phyloP scores from a whole-genome alignment of 1,139 yeast species.

The Taiozyma onychis region DNA sequence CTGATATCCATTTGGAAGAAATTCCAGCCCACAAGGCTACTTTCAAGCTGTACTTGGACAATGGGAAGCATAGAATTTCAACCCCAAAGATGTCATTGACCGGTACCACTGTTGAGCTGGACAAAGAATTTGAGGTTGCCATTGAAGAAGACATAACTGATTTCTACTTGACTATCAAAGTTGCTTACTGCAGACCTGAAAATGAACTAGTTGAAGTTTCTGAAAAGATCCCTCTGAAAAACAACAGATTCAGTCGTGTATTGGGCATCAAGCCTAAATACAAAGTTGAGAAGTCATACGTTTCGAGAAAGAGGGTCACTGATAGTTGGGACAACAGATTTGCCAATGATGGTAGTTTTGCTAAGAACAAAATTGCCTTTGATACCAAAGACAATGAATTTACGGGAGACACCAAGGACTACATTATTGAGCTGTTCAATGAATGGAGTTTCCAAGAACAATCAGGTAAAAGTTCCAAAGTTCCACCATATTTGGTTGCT shows the following conservation, averaged over 20 bases:
- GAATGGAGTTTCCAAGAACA: conserved; percentile 63
- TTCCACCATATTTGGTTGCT: conserved; percentile 60
- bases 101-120: conserved; percentile 40
- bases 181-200: conserved; percentile 49
- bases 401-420: conserved; percentile 46
- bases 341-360: conserved; percentile 88
- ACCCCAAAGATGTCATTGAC: conserved; percentile 56
- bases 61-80: conserved; percentile 81
- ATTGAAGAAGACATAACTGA: conserved; percentile 26
- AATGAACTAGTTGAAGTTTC: conserved; percentile 52
- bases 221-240: conserved; percentile 41
- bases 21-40: conserved; percentile 50
- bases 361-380: conserved; percentile 63
- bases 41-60: conserved; percentile 72
- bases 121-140: conserved; percentile 80
- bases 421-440: conserved; percentile 61
- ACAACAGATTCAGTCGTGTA: conserved; percentile 21
- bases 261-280: conserved; percentile 36
- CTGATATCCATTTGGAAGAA: conserved; percentile 54
- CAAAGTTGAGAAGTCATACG: conserved; percentile 40
- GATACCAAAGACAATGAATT: conserved; percentile 48
- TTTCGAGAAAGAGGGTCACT: conserved; percentile 39
- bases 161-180: conserved; percentile 70
- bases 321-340: conserved; percentile 56
- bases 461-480: conserved; percentile 29